phyloP scores from a whole-genome alignment of 768 basidiomycete genomes.

The Pulveroboletus sp. region DNA sequence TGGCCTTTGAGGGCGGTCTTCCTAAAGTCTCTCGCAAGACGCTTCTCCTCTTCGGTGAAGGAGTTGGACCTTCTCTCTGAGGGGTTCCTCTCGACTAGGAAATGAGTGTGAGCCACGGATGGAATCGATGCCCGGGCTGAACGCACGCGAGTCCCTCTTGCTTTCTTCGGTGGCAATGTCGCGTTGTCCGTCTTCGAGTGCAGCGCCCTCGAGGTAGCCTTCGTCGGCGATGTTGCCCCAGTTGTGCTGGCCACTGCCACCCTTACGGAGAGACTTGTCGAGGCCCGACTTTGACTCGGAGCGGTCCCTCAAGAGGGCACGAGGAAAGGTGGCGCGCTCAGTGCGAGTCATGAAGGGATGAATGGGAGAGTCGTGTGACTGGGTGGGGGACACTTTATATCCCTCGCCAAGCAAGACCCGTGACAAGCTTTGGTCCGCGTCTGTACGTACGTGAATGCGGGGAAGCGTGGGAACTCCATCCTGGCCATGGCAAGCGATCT shows the following conservation, averaged over 20 bases:
- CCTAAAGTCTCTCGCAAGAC: constrained; percentile 62
- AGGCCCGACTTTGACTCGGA: constrained; percentile 76
- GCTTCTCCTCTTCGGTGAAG: constrained; percentile 60
- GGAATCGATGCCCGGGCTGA: not conserved
- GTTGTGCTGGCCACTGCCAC: constrained; percentile 78
- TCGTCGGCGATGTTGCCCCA: constrained; percentile 78
- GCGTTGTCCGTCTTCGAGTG: constrained; percentile 53
- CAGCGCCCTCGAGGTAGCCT: constrained; percentile 54
- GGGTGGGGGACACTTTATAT: constrained; percentile 20
- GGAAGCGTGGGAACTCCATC: not conserved
- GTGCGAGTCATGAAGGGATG: constrained; percentile 69
- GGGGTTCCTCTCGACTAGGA: constrained; percentile 25
- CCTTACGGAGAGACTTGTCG: constrained; percentile 68
- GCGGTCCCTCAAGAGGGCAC: constrained; percentile 72
- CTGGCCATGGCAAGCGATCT: constrained; percentile 1
- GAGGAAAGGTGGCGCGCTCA: constrained; percentile 64
- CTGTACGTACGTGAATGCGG: not conserved
- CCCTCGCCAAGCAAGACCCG: not conserved
- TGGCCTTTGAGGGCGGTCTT: constrained; percentile 66
- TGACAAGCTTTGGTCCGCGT: not conserved
- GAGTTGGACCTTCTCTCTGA: constrained; percentile 40
- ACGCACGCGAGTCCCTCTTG: constrained; percentile 22
- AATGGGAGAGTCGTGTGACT: not conserved
- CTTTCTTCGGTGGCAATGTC: constrained; percentile 37
- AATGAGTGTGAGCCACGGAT: constrained; percentile 5